Base-by-base conservation (phyloP, 306 rosid genomes). In the Dalbergia oliveri region DNA sequence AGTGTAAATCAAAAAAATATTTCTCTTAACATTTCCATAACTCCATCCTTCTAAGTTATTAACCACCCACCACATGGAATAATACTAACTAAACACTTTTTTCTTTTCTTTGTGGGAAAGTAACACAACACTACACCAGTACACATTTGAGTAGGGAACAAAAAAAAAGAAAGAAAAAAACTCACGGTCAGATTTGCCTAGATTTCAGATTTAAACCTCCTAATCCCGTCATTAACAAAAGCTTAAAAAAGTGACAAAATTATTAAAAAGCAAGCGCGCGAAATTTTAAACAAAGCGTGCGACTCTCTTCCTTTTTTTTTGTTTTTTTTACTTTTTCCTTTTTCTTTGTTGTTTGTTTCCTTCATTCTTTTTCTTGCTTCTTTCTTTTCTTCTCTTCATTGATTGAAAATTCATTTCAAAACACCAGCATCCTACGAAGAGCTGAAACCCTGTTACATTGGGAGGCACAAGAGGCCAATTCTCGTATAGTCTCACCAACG, bases 401-500 rank as follows among this genome's bases (percentile, higher is more conserved):
- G 50, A 35, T 21, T 63, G 68, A 34, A 81, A 81, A 26, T 26
- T 26, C 31, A 54, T 54, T 18, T 26, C 31, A 95, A 81, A 93
- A 93, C 57, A 84, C 60, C 71, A 95, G 82, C 84, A 84, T 93
- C 88, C 98, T 84, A 33, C 97, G 89, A 13, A 78, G 88, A 18
- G 79, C 88, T 5, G 79, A 63, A 19, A 85, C 50, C 9, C 35
- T 80, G 80, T 70, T 78, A 79, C 67, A 75, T 12, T 56, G 74
- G 11, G 60, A 54, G 13, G 86, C 15, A 83, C 68, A 13, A 3
- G 86, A 56, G n/a, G 93, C 91, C 26, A 93, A 88, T 78, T 93
- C 89, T 26, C 83, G 84, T 65, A 95, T 93, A 6, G 97, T 89
- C 82, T 95, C 98, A 9, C 88, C 92, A 26, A 95, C 87, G 26